Base-by-base conservation (phyloP, 1,284 basidiomycete genomes). In the Ustilago bromivora region DNA sequence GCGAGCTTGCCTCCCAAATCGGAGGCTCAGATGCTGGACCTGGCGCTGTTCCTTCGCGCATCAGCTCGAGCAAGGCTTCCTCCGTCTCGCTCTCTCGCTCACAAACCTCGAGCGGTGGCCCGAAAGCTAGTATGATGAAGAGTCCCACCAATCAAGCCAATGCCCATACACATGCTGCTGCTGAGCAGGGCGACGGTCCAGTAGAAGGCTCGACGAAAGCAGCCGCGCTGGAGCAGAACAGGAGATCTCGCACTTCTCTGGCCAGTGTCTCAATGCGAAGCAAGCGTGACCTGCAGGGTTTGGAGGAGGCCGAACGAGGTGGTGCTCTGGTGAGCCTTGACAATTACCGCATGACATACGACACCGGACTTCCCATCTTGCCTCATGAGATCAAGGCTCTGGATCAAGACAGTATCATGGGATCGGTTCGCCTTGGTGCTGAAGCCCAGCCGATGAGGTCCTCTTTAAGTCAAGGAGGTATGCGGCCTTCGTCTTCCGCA, bases 331-430 rank as follows among this genome's bases (percentile, higher is more conserved):
- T 83, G 19, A 80, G 76, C 53, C 61, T 82, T 8, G 79, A 83
- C 57, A 61, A 61, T n/a, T 64, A 71, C 15, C 69, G 74, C 19
- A 68, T 62, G 58, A 61, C 65, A 3, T 83, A 77, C 52, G 75
- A 78, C 19, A 68, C 67, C 6, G 81, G 81, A 2, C 47, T 78
- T 47, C 54, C 59, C 4, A 78, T 83, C 56, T 31, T 78, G 23
- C 81, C 80, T 1, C 73, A 78, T 46, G 65, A 77, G 35, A 76
- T 81, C 34, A 53, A 47, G 7, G 62, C 66, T 9, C 52, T 72
- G n/a, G 81, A 82, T 28, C 69, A 79, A 28, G 79, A 82, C n/a
- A 77, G 74, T 47, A 70, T 80, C 49, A 66, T 83, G 60, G 69
- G 66, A 10, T 78, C 74, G 8, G 69, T 61, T 12, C 60, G 59